Evolutionary conservation across 495 filamentous ascomycete genomes (phyloP).

Genomic region (Neurospora tetrasperma): DNA sequence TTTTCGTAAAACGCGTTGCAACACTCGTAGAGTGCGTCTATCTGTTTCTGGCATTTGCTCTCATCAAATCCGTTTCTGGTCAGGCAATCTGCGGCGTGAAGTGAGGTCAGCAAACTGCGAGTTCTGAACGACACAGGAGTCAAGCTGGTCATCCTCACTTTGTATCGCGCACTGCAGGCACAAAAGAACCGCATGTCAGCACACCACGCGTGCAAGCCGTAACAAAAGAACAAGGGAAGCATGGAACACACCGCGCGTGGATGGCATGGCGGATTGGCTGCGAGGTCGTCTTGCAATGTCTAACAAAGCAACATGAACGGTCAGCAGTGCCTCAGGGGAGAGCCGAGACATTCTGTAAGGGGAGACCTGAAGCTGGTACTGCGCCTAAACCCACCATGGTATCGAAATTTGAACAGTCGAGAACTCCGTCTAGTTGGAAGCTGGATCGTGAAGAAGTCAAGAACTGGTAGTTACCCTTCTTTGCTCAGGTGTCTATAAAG

Average conservation of each 20-base stretch:
- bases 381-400: slow-evolving; percentile 6
- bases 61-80: slow-evolving; percentile 80
- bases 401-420: not conserved
- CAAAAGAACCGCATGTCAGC: slow-evolving; percentile 2
- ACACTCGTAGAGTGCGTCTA: slow-evolving; percentile 93
- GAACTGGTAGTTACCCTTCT: not conserved
- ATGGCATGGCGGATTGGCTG: slow-evolving; percentile 73
- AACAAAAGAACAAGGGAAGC: not conserved
- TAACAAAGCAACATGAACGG: slow-evolving; percentile 2
- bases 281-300: slow-evolving; percentile 56
- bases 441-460: not conserved
- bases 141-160: slow-evolving; percentile 35
- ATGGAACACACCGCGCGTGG: slow-evolving; percentile 63
- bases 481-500: not conserved
- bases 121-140: slow-evolving; percentile 3
- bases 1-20: slow-evolving; percentile 81
- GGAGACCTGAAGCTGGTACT: not conserved
- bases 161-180: slow-evolving; percentile 71
- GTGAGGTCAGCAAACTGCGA: slow-evolving; percentile 9
- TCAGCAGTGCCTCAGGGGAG: not conserved
- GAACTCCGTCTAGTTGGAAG: not conserved
- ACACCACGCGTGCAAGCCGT: not conserved
- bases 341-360: not conserved
- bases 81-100: slow-evolving; percentile 54
- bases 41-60: slow-evolving; percentile 65